A percentile compares a stretch with the other conserved stretches of the same genome.
Evolutionary conservation across 2,329 filamentous ascomycete species (phyloP).

Genomic region (Fusarium nelsonii): DNA sequence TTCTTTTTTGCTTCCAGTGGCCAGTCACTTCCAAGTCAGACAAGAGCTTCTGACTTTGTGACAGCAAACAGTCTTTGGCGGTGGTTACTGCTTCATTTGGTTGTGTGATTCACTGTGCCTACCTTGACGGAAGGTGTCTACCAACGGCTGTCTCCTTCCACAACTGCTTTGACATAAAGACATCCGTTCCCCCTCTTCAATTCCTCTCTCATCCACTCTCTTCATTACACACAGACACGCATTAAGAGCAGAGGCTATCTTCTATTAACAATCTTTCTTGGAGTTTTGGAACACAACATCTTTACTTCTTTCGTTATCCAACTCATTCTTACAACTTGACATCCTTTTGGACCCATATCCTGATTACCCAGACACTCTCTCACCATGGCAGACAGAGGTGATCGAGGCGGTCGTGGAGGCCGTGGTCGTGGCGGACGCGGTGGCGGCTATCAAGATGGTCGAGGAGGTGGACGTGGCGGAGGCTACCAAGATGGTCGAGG

Average conservation of each 20-base stretch:
- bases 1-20: not conserved
- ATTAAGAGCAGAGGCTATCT: not conserved
- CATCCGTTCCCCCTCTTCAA: not conserved
- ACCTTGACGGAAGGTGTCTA: not conserved
- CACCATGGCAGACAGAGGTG: slow-evolving; percentile 48
- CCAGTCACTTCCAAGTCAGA: not conserved
- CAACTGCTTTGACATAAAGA: slow-evolving; percentile 14
- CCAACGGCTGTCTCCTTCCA: not conserved
- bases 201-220: not conserved
- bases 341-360: not conserved
- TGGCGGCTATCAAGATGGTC: slow-evolving; percentile 31
- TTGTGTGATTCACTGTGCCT: slow-evolving; percentile 13
- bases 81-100: not conserved
- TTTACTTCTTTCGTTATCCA: not conserved
- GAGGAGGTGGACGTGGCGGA: slow-evolving; percentile 26
- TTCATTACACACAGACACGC: not conserved
- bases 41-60: not conserved
- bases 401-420: slow-evolving; percentile 43
- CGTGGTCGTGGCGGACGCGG: slow-evolving; percentile 44
- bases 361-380: not conserved
- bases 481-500: not conserved
- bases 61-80: not conserved
- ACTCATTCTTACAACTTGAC: slow-evolving; percentile 1
- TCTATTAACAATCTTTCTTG: not conserved
- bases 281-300: not conserved